These are phyloP conservation scores for Colletotrichum paranaense DNA, from an alignment of 2,329 filamentous ascomycete species.

Conservation along the genomic window DNA sequence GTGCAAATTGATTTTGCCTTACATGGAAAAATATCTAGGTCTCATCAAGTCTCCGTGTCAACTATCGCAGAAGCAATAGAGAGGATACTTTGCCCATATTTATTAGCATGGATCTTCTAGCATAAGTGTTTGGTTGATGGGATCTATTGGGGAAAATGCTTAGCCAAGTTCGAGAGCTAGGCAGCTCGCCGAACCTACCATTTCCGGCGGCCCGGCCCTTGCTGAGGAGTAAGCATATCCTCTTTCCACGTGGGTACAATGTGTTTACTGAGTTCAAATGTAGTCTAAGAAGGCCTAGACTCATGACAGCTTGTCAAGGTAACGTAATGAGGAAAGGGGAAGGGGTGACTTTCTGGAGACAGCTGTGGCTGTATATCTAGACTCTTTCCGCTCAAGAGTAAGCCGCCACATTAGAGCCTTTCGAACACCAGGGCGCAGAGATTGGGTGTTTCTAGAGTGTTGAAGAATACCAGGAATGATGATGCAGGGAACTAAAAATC, in stretches of 20 bases:
- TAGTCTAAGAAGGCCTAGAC: background rate
- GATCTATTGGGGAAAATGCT: background rate
- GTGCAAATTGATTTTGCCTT: too few species aligned
- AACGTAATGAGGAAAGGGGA: background rate
- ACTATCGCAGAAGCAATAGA: accelerated
- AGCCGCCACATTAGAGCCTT: background rate
- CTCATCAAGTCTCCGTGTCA: too few species aligned
- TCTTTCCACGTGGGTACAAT: background rate
- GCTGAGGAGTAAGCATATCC: background rate
- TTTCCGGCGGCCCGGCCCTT: background rate
- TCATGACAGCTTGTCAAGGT: background rate
- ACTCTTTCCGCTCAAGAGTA: background rate
- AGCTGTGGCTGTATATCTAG: background rate
- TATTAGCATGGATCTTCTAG: too few species aligned
- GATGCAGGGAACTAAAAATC: too few species aligned
- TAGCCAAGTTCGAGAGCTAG: background rate
- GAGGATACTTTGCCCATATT: accelerated
- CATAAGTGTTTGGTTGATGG: background rate
- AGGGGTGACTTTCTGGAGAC: background rate
- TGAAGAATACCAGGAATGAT: too few species aligned
- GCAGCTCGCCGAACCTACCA: background rate
- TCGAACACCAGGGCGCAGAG: too few species aligned
- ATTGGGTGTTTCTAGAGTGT: background rate
- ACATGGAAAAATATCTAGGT: too few species aligned
- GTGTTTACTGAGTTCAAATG: background rate